These are phyloP conservation scores for Deuterostichococcus epilithicus DNA, from an alignment of 139 green algal species.

Conservation along the genomic window DNA sequence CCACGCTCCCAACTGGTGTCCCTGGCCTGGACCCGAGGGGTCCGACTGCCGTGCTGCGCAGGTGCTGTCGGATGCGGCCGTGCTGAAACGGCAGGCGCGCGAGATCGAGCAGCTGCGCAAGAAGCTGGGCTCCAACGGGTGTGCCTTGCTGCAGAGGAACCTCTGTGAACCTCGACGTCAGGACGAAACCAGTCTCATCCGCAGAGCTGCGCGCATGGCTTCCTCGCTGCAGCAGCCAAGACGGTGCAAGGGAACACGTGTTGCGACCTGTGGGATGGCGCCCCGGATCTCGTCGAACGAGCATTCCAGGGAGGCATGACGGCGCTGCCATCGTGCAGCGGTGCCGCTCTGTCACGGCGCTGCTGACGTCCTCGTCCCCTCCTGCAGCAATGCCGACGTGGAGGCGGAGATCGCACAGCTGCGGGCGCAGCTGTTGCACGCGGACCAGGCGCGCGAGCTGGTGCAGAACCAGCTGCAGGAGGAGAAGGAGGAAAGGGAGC, in stretches of 20 bases:
- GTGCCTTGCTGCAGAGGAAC: too few relatives aligned
- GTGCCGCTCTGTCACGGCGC: too few relatives aligned
- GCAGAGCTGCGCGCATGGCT: too few relatives aligned
- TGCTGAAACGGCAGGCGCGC: conserved; percentile 85
- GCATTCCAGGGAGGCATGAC: conserved; percentile 33
- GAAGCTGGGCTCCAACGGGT: conserved; percentile 51
- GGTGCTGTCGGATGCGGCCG: conserved; percentile 68
- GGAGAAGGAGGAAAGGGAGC: conserved; percentile 71
- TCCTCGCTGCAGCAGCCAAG: too few relatives aligned
- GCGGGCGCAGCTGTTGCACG: conserved; percentile 66
- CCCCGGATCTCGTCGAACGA: too few relatives aligned
- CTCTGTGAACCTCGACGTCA: too few relatives aligned
- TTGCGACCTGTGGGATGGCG: not conserved
- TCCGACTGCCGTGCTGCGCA: too few relatives aligned
- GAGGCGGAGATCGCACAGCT: conserved; percentile 59
- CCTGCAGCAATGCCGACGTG: conserved; percentile 44
- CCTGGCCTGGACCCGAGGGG: too few relatives aligned
- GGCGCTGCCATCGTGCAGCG: not conserved
- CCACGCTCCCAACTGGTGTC: too few relatives aligned
- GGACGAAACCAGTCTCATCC: too few relatives aligned
- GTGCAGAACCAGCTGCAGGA: conserved; percentile 65
- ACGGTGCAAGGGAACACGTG: conserved; percentile 33
- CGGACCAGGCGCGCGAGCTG: conserved; percentile 77
- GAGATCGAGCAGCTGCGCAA: conserved; percentile 64
- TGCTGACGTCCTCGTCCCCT: not conserved